Evolutionary conservation across 2,329 filamentous ascomycete genomes (phyloP), one percentile per base, ranked within the genome.

Genomic region (Bipolaris gigantea): DNA sequence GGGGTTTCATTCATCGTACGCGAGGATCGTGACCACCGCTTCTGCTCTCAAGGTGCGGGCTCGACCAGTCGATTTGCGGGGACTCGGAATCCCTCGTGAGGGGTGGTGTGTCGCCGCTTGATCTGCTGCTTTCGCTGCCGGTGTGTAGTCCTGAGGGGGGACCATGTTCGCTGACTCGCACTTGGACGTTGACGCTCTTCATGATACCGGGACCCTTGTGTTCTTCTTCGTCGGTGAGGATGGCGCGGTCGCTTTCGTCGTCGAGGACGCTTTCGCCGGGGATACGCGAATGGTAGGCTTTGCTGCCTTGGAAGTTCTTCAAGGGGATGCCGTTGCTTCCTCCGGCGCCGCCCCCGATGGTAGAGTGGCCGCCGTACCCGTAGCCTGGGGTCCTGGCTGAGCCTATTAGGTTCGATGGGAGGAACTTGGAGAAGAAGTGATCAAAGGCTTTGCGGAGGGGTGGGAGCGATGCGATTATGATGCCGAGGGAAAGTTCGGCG

Each of bases 361-460:
- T 49, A 4, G 52, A 56, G 34, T 41, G 47, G 3, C 57, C 57
- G 5, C 57, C 57, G 27, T 62, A 60, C 10, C 49, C 59, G 33
- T 61, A 61, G n/a, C 42, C 19, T 8, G 56, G 58, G 10, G 56
- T 59, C 32, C 55, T 59, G 8, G 16, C 54, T 16, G 30, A 47
- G 39, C 49, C 47, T 0, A 44, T 53, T 27, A 59, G n/a, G 8
- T 56, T 62, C 1, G 60, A 59, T 1, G 65, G 62, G 1, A 67
- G 41, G 4, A 63, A 53, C 27, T 49, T 60, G 11, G 51, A 50
- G 36, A 67, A 64, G 11, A 67, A 32, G 15, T 44, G 21, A 41
- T 64, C 61, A 39, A 68, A 65, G 16, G 59, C 58, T 49, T 68
- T 70, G 39, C 66, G 67, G 1, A 70, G 56, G 0, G 67, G 67